Evolutionary conservation across 1,284 basidiomycete species (phyloP).

Genomic region (Baeospora myosura): DNA sequence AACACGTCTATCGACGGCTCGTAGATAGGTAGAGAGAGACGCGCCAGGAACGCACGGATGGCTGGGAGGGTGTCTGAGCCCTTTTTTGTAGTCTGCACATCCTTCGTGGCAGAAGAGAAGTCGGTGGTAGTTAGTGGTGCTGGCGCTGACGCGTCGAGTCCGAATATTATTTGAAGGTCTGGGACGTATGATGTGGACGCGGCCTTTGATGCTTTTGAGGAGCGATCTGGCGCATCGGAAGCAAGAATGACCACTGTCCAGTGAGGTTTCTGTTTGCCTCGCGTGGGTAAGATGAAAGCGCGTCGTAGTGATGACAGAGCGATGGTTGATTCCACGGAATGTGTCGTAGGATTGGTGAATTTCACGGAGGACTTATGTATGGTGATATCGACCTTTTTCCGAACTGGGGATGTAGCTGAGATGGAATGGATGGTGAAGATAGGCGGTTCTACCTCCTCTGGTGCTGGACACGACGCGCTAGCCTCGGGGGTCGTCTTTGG

Average conservation of each 20-base stretch:
- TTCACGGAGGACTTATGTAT: conserved; percentile 41
- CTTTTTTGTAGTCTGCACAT: conserved; percentile 31
- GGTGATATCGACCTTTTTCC: conserved; percentile 61
- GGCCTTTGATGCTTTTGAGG: conserved; percentile 21
- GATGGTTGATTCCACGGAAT: conserved; percentile 37
- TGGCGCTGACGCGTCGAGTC: conserved; percentile 47
- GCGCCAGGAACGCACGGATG: conserved; percentile 45
- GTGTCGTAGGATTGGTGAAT: conserved; percentile 40
- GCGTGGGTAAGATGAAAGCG: conserved; percentile 59
- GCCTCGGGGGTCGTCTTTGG: conserved; percentile 9
- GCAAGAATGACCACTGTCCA: conserved; percentile 60
- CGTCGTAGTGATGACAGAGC: conserved; percentile 41
- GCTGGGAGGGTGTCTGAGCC: conserved; percentile 41
- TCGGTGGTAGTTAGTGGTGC: conserved; percentile 33
- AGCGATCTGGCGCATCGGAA: conserved; percentile 37
- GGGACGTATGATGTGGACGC: conserved; percentile 19
- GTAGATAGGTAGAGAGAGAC: conserved; percentile 36
- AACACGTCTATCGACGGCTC: conserved; percentile 47
- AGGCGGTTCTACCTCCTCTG: conserved; percentile 29
- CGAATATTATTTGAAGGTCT: conserved; percentile 52
- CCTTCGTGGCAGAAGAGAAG: conserved; percentile 21
- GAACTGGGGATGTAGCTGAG: conserved; percentile 58
- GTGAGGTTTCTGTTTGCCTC: conserved; percentile 57
- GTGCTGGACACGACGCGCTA: conserved; percentile 6
- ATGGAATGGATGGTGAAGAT: conserved; percentile 50